Evolutionary conservation across 352 stramenopile species (phyloP).

Genomic region (Pythium chondricola): DNA sequence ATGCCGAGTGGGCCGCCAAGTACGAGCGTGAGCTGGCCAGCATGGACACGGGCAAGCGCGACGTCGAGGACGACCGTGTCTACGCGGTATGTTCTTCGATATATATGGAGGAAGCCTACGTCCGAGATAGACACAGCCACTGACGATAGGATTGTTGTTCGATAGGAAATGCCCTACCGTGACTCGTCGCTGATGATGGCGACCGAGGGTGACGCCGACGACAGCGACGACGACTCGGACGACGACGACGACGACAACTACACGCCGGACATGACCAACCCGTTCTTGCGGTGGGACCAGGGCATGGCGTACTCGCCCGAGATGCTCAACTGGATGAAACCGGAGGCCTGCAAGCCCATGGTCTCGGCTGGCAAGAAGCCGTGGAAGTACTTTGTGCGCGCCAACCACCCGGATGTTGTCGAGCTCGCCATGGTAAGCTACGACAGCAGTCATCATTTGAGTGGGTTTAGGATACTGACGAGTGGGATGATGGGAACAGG

Average conservation of each 20-base stretch:
- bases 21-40: constrained; percentile 60
- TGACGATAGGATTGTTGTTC: not conserved
- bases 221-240: constrained; percentile 16
- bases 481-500: constrained; percentile 17
- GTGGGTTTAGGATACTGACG: not conserved
- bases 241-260: constrained; percentile 12
- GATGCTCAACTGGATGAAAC: constrained; percentile 84
- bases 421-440: constrained; percentile 60
- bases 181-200: constrained; percentile 49
- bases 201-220: constrained; percentile 38
- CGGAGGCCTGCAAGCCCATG: constrained; percentile 46
- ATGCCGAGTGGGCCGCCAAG: constrained; percentile 54
- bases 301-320: constrained; percentile 59
- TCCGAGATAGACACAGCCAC: no score
- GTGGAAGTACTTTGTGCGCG: constrained; percentile 74
- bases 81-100: constrained; percentile 64
- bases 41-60: constrained; percentile 33
- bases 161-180: constrained; percentile 61
- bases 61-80: constrained; percentile 59
- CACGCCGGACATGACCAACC: no score
- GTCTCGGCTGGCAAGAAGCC: constrained; percentile 54
- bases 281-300: constrained; percentile 45
- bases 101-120: no score
- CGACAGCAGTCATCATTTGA: no score
- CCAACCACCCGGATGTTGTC: constrained; percentile 67